phyloP scores from a whole-genome alignment of 139 green algal species.

The Nannochloris sp. region DNA sequence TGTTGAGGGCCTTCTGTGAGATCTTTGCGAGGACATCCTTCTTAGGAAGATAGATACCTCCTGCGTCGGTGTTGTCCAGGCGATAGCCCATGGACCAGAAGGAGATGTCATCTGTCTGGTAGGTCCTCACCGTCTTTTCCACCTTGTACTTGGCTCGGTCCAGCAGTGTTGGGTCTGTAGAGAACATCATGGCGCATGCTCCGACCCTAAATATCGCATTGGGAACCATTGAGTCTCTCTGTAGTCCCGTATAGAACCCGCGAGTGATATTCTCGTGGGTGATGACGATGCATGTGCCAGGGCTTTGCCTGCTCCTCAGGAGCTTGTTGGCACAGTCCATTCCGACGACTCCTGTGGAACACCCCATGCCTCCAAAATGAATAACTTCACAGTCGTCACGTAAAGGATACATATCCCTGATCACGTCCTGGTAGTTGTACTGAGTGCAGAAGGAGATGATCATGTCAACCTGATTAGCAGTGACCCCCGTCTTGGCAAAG shows the following conservation, averaged over 20 bases:
- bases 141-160: not conserved
- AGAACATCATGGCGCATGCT: not conserved
- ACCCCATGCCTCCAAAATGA: not conserved
- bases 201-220: not conserved
- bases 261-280: not conserved
- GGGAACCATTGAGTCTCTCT: not conserved
- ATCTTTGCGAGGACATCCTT: not conserved
- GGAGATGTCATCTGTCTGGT: not conserved
- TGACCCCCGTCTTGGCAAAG: too few species aligned
- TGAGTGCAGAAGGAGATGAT: too few species aligned
- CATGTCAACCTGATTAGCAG: too few species aligned
- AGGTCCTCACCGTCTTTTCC: not conserved
- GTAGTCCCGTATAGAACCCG: not conserved
- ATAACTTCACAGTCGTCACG: not conserved
- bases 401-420: too few species aligned
- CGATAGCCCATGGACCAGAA: not conserved
- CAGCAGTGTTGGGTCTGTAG: not conserved
- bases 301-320: not conserved
- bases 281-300: not conserved
- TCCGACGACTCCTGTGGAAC: not conserved
- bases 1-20: not conserved
- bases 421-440: too few species aligned
- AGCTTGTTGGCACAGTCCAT: not conserved
- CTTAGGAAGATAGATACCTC: not conserved
- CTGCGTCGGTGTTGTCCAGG: not conserved